Evolutionary conservation across 805 yeast genomes (phyloP), one percentile per base, ranked within the genome.

Genomic region (Peterozyma toletana): DNA sequence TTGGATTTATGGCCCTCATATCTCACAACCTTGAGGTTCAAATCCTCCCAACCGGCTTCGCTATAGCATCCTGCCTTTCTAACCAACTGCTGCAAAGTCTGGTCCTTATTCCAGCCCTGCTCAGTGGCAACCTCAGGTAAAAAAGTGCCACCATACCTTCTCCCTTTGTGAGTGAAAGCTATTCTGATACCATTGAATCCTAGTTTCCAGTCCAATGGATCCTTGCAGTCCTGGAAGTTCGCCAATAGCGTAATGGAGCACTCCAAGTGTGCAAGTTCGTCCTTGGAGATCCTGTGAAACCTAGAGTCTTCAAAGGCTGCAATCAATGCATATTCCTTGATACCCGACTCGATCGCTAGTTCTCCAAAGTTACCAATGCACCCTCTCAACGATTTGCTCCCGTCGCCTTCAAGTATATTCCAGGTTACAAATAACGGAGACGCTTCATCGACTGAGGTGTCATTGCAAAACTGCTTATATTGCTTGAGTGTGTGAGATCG

Each of bases 91-190:
- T 68, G 68, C 44, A 91, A 61, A 0, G 98, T 91, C 18, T 85
- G 81, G 14, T 66, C 63, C 53, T 84, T 75, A 50, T 73, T 74
- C 96, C 96, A 88, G 1, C 77, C 79, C 52, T 90, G 95, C 51
- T 91, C 98, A 4, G 66, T 71, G 17, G 96, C 95, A 1, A 93
- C 98, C 36, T 80, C 85, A 0, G 99, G 99, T 35, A 93, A 63
- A 52, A 88, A 93, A 0, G 98, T 93, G 0, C 97, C 88, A 40
- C 83, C 75, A 43, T 67, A 71, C 0, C 56, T 47, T 3, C 63
- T 55, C 2, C 73, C 71, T 7, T 57, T 52, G 16, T 64, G 53
- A 10, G 56, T 56, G 52, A 87, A 78, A 14, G 64, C 58, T 5
- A 89, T 73, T 44, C 78, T 71, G 15, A 93, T 74, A 0, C 99